Conservation (phyloP, 2,329 filamentous ascomycete genomes). For the Fusarium lyarnte region DNA sequence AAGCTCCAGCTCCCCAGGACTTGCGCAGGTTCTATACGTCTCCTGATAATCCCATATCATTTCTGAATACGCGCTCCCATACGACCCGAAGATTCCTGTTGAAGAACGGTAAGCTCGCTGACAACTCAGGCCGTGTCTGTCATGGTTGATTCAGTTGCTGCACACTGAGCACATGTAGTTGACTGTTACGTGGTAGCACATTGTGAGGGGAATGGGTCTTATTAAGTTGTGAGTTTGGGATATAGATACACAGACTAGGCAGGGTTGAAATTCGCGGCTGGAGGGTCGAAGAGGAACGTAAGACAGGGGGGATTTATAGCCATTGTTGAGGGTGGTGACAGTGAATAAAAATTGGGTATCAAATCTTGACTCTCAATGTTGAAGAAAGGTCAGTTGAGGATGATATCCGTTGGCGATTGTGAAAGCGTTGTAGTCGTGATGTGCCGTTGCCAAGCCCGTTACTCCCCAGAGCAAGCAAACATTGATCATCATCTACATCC, state of each 20-base stretch:
- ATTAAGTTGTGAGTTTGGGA: fast-evolving
- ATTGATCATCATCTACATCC: too few relatives aligned
- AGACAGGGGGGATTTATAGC: neutral
- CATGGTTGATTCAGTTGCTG: neutral
- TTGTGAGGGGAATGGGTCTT: neutral
- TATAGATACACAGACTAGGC: neutral
- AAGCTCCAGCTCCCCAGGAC: neutral
- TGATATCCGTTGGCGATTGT: neutral
- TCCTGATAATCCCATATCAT: conserved; percentile 1
- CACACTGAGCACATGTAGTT: conserved; percentile 6
- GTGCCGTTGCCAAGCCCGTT: fast-evolving
- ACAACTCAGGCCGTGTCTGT: neutral
- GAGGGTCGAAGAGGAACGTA: neutral
- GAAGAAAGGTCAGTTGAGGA: too few relatives aligned
- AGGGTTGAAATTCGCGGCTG: neutral
- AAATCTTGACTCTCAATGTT: fast-evolving
- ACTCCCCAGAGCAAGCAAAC: fast-evolving
- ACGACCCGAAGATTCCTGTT: neutral
- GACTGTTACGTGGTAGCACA: conserved; percentile 2
- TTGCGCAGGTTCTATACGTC: neutral
- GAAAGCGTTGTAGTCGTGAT: neutral
- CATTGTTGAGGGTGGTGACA: neutral
- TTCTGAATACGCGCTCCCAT: neutral
- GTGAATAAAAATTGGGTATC: neutral
- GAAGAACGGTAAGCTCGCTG: neutral